Percentiles rank a stretch among this genome's conserved stretches.
phyloP scores from a whole-genome alignment of 2,329 filamentous ascomycete genomes.

The Harringtonia aguacate region DNA sequence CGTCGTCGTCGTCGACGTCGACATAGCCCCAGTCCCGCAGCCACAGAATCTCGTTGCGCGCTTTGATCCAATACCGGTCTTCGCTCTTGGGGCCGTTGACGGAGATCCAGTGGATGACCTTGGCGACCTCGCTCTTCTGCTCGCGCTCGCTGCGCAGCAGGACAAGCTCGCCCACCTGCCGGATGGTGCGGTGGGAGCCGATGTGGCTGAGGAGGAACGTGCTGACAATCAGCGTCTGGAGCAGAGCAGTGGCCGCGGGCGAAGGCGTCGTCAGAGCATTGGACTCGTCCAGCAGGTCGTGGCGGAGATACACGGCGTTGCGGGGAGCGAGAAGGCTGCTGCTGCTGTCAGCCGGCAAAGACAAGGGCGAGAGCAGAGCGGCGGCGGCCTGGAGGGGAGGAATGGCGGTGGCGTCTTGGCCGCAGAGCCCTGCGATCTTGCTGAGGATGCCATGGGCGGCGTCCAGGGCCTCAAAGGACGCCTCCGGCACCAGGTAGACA shows the following conservation, averaged over 20 bases:
- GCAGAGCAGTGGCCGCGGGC: constrained; percentile 41
- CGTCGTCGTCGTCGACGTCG: constrained; percentile 31
- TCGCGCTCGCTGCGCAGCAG: constrained; percentile 54
- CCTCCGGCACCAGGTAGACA: constrained; percentile 55
- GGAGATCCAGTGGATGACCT: constrained; percentile 44
- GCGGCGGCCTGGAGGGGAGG: constrained; percentile 32
- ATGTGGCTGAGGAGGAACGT: constrained; percentile 37
- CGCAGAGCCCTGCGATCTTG: constrained; percentile 49
- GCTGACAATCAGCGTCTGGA: constrained; percentile 54
- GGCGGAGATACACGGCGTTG: constrained; percentile 34
- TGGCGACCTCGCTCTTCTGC: constrained; percentile 48
- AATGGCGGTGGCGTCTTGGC: constrained; percentile 34
- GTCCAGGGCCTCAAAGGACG: constrained; percentile 44
- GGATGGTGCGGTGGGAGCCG: constrained; percentile 39
- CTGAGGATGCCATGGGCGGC: constrained; percentile 50
- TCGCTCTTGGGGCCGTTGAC: constrained; percentile 44
- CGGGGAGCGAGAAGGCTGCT: constrained; percentile 25
- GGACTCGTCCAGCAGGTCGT: constrained; percentile 42
- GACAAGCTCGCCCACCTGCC: constrained; percentile 49
- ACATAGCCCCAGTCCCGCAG: constrained; percentile 67
- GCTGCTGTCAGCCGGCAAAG: constrained; percentile 7
- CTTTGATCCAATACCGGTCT: constrained; percentile 51
- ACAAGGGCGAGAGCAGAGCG: constrained; percentile 32
- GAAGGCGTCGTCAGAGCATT: constrained; percentile 57
- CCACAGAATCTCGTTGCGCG: constrained; percentile 60